phyloP scores from a whole-genome alignment of 257 asterid species.

The Striga asiatica region DNA sequence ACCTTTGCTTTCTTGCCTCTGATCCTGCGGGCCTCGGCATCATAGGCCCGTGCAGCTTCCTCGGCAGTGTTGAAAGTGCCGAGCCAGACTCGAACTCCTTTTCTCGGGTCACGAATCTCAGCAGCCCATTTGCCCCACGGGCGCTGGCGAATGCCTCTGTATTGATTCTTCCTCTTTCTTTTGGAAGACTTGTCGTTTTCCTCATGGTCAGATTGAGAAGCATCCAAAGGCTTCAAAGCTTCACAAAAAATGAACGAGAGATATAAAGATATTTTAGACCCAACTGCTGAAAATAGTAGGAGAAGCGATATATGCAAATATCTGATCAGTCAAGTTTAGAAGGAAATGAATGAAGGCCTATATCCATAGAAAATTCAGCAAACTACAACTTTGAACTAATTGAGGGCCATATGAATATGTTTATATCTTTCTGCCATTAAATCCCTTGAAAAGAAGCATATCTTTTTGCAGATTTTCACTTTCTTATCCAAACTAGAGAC shows the following conservation, averaged over 20 bases:
- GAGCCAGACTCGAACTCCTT: constrained; percentile 98
- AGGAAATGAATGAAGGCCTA: neutral
- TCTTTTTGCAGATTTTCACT: no score
- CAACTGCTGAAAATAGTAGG: no score
- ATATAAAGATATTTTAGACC: no score
- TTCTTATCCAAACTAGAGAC: no score
- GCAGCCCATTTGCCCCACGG: constrained; percentile 99
- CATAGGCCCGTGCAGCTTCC: constrained; percentile 99
- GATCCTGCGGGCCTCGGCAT: constrained; percentile 79
- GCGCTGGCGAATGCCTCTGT: constrained; percentile 92
- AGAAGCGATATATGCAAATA: no score
- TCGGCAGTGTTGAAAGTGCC: constrained; percentile 97
- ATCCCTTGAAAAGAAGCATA: no score
- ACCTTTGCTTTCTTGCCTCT: constrained; percentile 94
- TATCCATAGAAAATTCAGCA: no score
- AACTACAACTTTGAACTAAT: no score
- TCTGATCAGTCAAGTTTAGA: neutral
- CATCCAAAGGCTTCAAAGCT: constrained; percentile 35
- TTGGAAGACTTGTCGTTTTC: constrained; percentile 59
- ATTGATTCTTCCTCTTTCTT: constrained; percentile 91
- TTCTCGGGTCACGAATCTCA: constrained; percentile 95
- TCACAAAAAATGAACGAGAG: neutral
- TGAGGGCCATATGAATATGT: no score
- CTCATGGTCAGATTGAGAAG: constrained; percentile 33
- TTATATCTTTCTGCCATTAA: no score